Evolutionary conservation across 2,329 filamentous ascomycete species (phyloP).

Genomic region (Aspergillus sp.): DNA sequence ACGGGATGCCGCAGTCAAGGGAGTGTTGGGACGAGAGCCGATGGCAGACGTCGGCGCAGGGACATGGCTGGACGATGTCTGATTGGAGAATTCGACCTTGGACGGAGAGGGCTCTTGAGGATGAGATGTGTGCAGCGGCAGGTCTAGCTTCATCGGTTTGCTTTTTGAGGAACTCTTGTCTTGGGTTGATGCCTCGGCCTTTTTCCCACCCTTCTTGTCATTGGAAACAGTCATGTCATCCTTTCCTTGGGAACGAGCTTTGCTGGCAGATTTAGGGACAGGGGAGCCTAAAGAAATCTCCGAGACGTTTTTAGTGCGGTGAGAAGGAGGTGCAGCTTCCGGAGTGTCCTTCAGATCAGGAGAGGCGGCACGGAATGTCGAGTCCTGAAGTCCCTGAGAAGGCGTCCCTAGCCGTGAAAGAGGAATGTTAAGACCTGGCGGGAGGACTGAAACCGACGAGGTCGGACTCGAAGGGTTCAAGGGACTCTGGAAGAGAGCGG

Average conservation of each 20-base stretch:
- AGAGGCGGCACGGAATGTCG: slow-evolving; percentile 26
- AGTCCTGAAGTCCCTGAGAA: slow-evolving; percentile 25
- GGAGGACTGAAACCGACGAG: slow-evolving; percentile 27
- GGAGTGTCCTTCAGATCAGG: slow-evolving; percentile 25
- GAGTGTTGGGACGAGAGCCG: slow-evolving; percentile 51
- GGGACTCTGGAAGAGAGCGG: slow-evolving; percentile 33
- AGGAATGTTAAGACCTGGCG: slow-evolving; percentile 27
- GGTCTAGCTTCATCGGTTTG: slow-evolving; percentile 37
- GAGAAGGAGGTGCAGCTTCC: slow-evolving; percentile 20
- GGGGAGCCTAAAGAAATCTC: slow-evolving; percentile 45
- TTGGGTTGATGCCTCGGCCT: slow-evolving; percentile 8
- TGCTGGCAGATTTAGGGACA: slow-evolving; percentile 33
- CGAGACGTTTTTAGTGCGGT: slow-evolving; percentile 30
- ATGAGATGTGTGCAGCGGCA: slow-evolving; percentile 23
- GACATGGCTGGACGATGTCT: slow-evolving; percentile 23
- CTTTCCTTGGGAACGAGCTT: slow-evolving; percentile 26
- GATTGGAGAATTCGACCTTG: slow-evolving; percentile 26
- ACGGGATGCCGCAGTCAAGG: slow-evolving; percentile 38
- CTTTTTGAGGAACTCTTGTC: slow-evolving; percentile 20
- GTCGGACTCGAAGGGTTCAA: slow-evolving; percentile 30
- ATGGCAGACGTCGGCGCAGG: slow-evolving; percentile 34
- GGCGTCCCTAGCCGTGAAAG: slow-evolving; percentile 31
- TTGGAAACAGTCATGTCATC: slow-evolving; percentile 15
- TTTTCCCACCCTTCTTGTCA: slow-evolving; percentile 19
- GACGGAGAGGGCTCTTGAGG: slow-evolving; percentile 16